phyloP scores from a whole-genome alignment of 345 rosid species.

The Kandelia obovata region DNA sequence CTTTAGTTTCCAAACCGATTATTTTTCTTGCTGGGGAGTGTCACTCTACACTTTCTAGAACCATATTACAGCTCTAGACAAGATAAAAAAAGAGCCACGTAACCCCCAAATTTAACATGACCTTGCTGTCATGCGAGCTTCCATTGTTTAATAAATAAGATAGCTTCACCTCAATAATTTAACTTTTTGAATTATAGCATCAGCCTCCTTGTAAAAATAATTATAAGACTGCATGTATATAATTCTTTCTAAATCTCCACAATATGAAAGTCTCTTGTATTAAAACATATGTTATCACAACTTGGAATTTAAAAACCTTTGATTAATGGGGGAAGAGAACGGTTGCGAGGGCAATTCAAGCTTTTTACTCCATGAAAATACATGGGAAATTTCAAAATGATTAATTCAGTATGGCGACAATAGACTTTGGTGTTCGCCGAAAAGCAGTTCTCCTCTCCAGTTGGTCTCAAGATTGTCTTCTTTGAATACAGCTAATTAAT shows the following conservation, averaged over 20 bases:
- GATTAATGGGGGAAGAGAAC: too few species aligned
- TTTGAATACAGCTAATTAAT: neutral
- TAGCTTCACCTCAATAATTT: neutral
- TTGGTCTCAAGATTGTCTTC: conserved; percentile 5
- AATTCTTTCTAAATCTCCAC: too few species aligned
- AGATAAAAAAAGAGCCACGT: conserved; percentile 38
- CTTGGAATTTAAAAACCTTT: too few species aligned
- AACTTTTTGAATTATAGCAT: neutral
- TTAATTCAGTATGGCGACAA: conserved; percentile 29
- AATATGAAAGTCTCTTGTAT: too few species aligned
- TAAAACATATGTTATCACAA: too few species aligned
- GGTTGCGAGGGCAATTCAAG: too few species aligned
- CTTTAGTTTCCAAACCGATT: conserved; percentile 3
- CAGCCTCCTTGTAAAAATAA: too few species aligned
- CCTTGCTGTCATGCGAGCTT: neutral
- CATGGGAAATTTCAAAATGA: neutral
- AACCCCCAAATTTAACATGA: conserved; percentile 8
- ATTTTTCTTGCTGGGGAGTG: conserved; percentile 27
- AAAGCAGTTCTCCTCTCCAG: conserved; percentile 22
- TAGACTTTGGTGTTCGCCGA: conserved; percentile 43
- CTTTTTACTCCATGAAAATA: too few species aligned
- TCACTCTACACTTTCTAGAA: conserved; percentile 25
- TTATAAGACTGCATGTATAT: too few species aligned
- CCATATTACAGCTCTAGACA: conserved; percentile 50
- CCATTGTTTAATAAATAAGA: neutral